phyloP scores from a whole-genome alignment of 1,284 basidiomycete species.

The Pseudozyma pruni region DNA sequence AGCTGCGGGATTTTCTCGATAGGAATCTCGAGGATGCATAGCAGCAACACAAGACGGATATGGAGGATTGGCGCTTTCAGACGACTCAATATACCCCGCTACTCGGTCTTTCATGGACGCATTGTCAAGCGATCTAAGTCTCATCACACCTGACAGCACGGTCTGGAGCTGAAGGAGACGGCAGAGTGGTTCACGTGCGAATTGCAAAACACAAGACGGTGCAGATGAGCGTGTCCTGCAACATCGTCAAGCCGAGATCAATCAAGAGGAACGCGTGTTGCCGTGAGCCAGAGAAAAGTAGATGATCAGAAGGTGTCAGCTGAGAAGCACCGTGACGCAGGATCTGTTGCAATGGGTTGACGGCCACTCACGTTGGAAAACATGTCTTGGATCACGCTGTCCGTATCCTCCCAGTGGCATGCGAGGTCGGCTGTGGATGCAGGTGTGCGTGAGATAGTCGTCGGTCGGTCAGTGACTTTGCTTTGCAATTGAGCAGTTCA shows the following conservation, averaged over 20 bases:
- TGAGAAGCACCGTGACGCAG: too few species aligned
- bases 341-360: neutral
- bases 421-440: conserved; percentile 46
- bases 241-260: neutral
- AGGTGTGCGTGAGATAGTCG: neutral
- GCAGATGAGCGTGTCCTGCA: conserved; percentile 52
- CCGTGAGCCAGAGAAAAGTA: neutral
- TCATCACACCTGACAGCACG: neutral
- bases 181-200: conserved; percentile 21
- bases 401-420: conserved; percentile 59
- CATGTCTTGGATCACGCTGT: conserved; percentile 53
- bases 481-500: neutral
- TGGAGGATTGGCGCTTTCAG: too few species aligned
- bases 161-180: neutral
- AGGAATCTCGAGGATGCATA: conserved; percentile 51
- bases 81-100: neutral
- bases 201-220: conserved; percentile 53
- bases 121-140: too few species aligned
- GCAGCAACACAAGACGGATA: neutral
- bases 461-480: neutral
- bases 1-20: conserved; percentile 51
- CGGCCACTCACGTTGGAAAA: conserved; percentile 45
- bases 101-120: too few species aligned
- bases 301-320: neutral
- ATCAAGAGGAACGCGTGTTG: neutral